Percentiles rank a stretch among this genome's conserved stretches.
Conservation (phyloP, 2,329 filamentous ascomycete genomes). For the Aspergillus hortae region DNA sequence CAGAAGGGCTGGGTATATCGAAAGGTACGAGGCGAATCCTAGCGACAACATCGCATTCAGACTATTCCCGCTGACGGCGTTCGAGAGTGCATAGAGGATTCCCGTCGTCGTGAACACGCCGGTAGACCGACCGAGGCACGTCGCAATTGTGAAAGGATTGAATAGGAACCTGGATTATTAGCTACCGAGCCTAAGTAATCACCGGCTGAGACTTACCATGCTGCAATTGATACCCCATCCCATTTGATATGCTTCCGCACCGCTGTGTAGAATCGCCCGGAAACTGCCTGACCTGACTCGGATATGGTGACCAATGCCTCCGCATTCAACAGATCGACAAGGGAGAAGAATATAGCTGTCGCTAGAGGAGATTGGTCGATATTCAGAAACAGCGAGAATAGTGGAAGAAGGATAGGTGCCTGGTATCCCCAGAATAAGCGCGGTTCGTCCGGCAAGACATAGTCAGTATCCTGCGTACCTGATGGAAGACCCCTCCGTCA, state of each 20-base stretch:
- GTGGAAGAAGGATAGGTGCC: slow-evolving; percentile 82
- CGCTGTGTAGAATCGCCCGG: slow-evolving; percentile 74
- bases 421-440: slow-evolving; percentile 32
- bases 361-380: slow-evolving; percentile 64
- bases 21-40: slow-evolving; percentile 83
- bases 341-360: slow-evolving; percentile 75
- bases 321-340: slow-evolving; percentile 78
- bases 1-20: slow-evolving; percentile 84
- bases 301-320: slow-evolving; percentile 75
- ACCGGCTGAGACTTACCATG: slow-evolving; percentile 56
- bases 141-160: slow-evolving; percentile 89
- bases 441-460: background rate
- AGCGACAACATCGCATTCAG: slow-evolving; percentile 79
- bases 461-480: slow-evolving; percentile 40
- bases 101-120: slow-evolving; percentile 85
- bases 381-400: slow-evolving; percentile 84
- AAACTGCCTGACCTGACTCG: slow-evolving; percentile 71
- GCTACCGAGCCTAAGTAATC: background rate
- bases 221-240: slow-evolving; percentile 71
- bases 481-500: slow-evolving; percentile 80
- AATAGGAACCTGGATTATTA: slow-evolving; percentile 70
- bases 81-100: slow-evolving; percentile 77
- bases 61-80: slow-evolving; percentile 70
- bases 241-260: slow-evolving; percentile 71
- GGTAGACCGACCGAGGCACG: slow-evolving; percentile 85